These are phyloP conservation scores for Paraconiothyrium sp. DNA, from an alignment of 2,329 filamentous ascomycete species.

Conservation along the genomic window DNA sequence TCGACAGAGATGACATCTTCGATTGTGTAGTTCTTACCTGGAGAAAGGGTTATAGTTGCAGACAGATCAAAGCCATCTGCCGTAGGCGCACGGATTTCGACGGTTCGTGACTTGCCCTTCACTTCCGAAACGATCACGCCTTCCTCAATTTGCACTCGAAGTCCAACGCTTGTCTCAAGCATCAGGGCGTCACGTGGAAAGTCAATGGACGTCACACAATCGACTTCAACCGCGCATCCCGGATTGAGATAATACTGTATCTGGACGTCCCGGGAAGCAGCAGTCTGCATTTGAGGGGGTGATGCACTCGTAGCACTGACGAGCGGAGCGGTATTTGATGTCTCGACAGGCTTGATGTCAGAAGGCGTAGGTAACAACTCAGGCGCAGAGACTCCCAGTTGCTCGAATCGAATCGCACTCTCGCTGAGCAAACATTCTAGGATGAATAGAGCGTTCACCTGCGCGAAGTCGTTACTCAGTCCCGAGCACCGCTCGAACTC, in stretches of 20 bases:
- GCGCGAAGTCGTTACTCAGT: neutral
- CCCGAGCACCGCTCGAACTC: neutral
- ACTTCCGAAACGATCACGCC: conserved; percentile 2
- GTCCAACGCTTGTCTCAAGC: neutral
- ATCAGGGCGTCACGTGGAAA: neutral
- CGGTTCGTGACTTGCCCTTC: neutral
- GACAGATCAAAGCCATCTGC: neutral
- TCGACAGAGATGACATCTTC: neutral
- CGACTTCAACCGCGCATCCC: neutral
- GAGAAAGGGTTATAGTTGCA: neutral
- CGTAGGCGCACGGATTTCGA: neutral
- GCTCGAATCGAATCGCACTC: neutral
- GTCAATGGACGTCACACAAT: neutral
- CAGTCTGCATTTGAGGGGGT: neutral
- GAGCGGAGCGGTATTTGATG: neutral
- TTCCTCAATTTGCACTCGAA: neutral
- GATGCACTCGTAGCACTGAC: too few species aligned
- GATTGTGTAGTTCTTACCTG: neutral
- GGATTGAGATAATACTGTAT: conserved; percentile 4
- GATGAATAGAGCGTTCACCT: neutral
- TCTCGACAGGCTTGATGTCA: neutral
- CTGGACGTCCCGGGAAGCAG: neutral
- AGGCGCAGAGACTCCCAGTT: neutral
- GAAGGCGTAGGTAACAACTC: neutral
- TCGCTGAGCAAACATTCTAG: neutral